Evolutionary conservation across 352 stramenopile species (phyloP), one percentile per base, ranked within the genome.

Genomic region (Sclerospora graminicola): DNA sequence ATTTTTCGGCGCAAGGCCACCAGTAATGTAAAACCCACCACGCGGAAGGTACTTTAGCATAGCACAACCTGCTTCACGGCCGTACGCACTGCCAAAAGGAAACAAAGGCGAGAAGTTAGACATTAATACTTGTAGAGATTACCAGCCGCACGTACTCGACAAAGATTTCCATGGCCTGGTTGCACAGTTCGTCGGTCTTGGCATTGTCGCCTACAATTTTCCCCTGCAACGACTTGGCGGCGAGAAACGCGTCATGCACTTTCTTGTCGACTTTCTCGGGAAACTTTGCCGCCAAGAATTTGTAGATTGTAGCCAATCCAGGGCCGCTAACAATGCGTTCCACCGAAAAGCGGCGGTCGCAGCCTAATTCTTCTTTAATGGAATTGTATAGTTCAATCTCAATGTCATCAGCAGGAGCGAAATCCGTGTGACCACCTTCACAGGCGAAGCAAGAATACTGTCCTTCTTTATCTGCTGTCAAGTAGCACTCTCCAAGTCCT

Each of bases 1-100:
- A 65, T 98, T 98, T 69, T 99, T 99, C 0, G 87, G 87, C 14
- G 95, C 97, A 18, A 99, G 76, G 21, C 95, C 95, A 24, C 95
- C 95, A 10, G 92, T 96, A 39, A 99, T 87, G 81, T 97, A 99
- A 45, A 99, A 86, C 15, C 95, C 95, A 57, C 94, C 95, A 27
- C 82, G 94, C 18, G 95, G 95, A 42, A 98, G 81, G 45, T 91
- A 98, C 66, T 98, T 98, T 45, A 98, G 78, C 44, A 84, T 85
- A 34, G 84, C 79, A 55, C 83, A 94, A 19, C 95, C 94, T 42
- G 93, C 89, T 75, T 98, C 95, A 47, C 72, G 78, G 33, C 94
- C 95, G 57, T 98, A 98, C 13, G 89, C 79, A 48, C 76, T 86
- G 37, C 26, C 33, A 32, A n/a, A 27, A 56, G 30, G 24, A 55